Base-by-base conservation (phyloP, 2,329 filamentous ascomycete species). In the Claviceps arundinis region DNA sequence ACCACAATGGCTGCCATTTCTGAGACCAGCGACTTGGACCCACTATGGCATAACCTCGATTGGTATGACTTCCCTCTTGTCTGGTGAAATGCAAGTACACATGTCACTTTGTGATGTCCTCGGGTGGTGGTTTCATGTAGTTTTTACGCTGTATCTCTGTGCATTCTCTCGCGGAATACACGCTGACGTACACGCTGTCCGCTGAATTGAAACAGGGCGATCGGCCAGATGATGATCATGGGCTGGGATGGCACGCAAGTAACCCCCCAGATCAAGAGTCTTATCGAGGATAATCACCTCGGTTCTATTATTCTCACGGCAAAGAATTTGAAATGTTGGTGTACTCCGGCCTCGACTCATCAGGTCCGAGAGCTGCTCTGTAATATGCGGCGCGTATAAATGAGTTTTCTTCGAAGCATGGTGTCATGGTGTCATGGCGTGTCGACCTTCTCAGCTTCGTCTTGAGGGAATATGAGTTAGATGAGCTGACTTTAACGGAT, bases 231-330 rank as follows among this genome's bases (percentile, higher is more conserved):
- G 73, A 75, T 89, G 67, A 84, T 87, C 66, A 87, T 89, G 83
- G 87, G 86, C 65, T 94, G 88, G 75, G 86, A 93, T 73, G 87
- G 87, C 55, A 88, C 85, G 52, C 80, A 86, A 65, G 83, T 93
- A 51, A 91, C 87, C 26, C 87, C 87, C 55, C 86, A 90, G 67
- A 89, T 93, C 64, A 81, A 80, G 58, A 83, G 80, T 60, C 77
- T 90, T 58, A 93, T 95, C 62, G 82, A 87, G 65, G 78, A 88
- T 59, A 82, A 91, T 65, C 87, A 97, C 65, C 76, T 98, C 47
- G 93, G 93, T 52, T 93, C 89, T 50, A 87, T 97, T 62, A 74
- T 89, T 54, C 71, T 93, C 56, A 90, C 87, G 41, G 86, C 86
- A 56, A 91, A 90, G 71, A 93, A 93, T 59, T 73, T 91, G 51